Conservation (phyloP, 345 rosid genomes). For the Gossypium sturtianum region DNA sequence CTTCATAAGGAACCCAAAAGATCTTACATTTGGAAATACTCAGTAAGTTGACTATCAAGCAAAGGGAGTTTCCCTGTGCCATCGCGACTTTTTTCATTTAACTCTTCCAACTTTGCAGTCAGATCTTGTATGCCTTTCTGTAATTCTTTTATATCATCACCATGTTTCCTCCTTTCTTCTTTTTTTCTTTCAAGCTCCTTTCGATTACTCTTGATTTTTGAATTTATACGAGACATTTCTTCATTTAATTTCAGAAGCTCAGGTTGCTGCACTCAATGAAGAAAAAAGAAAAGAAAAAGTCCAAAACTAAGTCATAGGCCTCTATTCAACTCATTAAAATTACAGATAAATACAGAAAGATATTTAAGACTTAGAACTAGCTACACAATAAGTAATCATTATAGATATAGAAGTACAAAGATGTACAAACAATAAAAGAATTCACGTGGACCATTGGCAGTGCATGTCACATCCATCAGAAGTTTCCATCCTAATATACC, state of each 20-base stretch:
- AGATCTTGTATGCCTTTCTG: constrained; percentile 67
- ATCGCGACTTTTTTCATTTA: constrained; percentile 77
- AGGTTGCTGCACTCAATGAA: constrained; percentile 56
- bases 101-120: constrained; percentile 55
- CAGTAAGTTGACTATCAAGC: constrained; percentile 70
- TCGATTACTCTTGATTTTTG: constrained; percentile 72
- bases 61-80: constrained; percentile 70
- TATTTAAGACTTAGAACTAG: constrained; percentile 1
- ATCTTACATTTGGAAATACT: constrained; percentile 86
- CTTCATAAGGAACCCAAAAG: constrained; percentile 5
- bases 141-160: constrained; percentile 55
- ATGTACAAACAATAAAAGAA: background rate
- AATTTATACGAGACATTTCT: constrained; percentile 71
- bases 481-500: background rate
- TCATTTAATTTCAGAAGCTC: constrained; percentile 83
- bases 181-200: constrained; percentile 77
- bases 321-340: constrained; percentile 8
- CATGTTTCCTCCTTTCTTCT: constrained; percentile 69
- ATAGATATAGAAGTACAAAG: background rate
- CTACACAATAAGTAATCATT: background rate
- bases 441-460: background rate
- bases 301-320: constrained; percentile 4
- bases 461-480: background rate
- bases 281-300: constrained; percentile 8
- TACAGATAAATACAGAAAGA: constrained; percentile 3